Evolutionary conservation across 2,329 filamentous ascomycete genomes (phyloP).

Genomic region (Paramyrothecium roridum): DNA sequence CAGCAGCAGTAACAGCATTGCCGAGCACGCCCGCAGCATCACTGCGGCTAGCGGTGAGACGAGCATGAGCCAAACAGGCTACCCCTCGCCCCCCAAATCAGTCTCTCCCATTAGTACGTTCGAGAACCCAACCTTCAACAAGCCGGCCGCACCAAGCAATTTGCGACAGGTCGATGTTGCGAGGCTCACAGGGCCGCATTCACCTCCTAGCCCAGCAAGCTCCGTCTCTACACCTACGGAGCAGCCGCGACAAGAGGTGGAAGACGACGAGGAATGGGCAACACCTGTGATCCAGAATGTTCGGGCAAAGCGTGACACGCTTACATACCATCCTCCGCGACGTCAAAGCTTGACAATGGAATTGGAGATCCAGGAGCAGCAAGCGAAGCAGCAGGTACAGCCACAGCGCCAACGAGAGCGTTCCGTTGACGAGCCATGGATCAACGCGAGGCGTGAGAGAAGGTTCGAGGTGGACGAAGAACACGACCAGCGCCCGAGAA

Average conservation of each 20-base stretch:
- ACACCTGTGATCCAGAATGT: slow-evolving; percentile 45
- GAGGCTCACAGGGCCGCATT: background rate
- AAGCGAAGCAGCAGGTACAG: background rate
- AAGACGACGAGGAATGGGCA: slow-evolving; percentile 34
- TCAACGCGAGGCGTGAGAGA: background rate
- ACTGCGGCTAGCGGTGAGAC: slow-evolving; percentile 2
- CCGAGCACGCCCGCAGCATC: background rate
- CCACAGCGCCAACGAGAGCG: background rate
- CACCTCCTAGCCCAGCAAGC: slow-evolving; percentile 39
- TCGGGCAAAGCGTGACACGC: slow-evolving; percentile 47
- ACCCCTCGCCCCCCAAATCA: slow-evolving; percentile 1
- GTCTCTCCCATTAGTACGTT: slow-evolving; percentile 16
- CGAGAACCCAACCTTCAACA: slow-evolving; percentile 10
- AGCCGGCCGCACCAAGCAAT: slow-evolving; percentile 16
- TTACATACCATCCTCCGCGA: slow-evolving; percentile 41
- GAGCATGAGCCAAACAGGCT: background rate
- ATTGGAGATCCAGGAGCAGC: slow-evolving; percentile 30
- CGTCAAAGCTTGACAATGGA: slow-evolving; percentile 47
- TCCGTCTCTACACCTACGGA: slow-evolving; percentile 26
- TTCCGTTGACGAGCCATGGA: background rate
- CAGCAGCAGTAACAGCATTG: background rate
- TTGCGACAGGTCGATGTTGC: slow-evolving; percentile 19
- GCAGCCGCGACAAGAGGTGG: background rate
- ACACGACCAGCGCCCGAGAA: slow-evolving; percentile 11
- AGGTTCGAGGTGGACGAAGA: slow-evolving; percentile 13